Percentiles rank a stretch among this genome's conserved stretches.
These are phyloP conservation scores for Debaryomycetaceae sp. DNA, from an alignment of 1,139 yeast species.

Conservation along the genomic window DNA sequence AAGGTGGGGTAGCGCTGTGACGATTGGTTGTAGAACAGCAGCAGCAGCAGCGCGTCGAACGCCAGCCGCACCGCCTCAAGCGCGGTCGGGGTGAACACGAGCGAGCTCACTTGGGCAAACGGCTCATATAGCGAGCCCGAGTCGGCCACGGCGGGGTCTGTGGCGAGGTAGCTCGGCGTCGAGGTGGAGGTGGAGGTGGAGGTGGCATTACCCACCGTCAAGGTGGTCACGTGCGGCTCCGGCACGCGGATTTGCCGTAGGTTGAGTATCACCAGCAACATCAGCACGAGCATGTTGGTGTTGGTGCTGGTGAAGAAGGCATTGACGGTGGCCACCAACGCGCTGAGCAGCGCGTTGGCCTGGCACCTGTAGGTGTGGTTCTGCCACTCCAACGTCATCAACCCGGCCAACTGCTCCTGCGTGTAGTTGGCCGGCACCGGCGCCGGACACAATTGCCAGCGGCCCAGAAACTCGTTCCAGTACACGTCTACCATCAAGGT, in stretches of 20 bases:
- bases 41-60: background rate
- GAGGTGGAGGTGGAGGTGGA: background rate
- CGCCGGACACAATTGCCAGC: slow-evolving; percentile 73
- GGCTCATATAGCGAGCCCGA: too few relatives aligned
- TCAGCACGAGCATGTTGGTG: slow-evolving; percentile 50
- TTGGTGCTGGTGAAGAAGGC: slow-evolving; percentile 45
- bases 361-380: slow-evolving; percentile 33
- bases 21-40: slow-evolving; percentile 18
- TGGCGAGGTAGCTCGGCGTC: slow-evolving; percentile 5
- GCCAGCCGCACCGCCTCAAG: background rate
- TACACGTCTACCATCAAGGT: slow-evolving; percentile 59
- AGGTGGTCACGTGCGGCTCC: background rate
- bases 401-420: slow-evolving; percentile 9
- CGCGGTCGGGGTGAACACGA: too few relatives aligned
- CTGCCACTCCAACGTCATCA: slow-evolving; percentile 24
- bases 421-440: slow-evolving; percentile 32
- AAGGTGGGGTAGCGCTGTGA: slow-evolving; percentile 33
- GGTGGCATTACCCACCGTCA: too few relatives aligned
- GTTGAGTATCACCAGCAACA: slow-evolving; percentile 50
- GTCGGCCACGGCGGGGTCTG: too few relatives aligned
- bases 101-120: too few relatives aligned
- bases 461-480: slow-evolving; percentile 48
- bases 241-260: slow-evolving; percentile 23
- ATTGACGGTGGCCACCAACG: slow-evolving; percentile 32
- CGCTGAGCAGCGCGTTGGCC: slow-evolving; percentile 36